A percentile compares a stretch with the other conserved stretches of the same genome.
These are phyloP conservation scores for Pachysandra terminalis DNA, from an alignment of 164 flowering plant genomes.

Conservation along the genomic window DNA sequence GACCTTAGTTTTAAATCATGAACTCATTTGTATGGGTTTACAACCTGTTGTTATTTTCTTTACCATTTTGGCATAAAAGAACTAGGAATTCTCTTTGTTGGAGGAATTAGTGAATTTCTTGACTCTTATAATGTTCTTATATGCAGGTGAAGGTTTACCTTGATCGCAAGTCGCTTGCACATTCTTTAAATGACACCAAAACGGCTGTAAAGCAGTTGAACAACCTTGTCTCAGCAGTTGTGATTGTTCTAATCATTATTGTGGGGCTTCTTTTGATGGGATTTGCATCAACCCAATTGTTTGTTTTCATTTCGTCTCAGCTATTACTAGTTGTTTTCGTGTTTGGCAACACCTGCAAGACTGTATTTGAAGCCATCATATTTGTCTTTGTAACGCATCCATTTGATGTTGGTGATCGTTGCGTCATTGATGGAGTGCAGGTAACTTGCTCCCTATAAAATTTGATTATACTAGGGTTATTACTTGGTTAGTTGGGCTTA, in stretches of 20 bases:
- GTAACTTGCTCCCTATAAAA: too few relatives aligned
- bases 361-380: too few relatives aligned
- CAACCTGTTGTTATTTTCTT: too few relatives aligned
- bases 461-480: background rate
- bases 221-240: conserved; percentile 46
- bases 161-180: conserved; percentile 79
- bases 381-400: conserved; percentile 96
- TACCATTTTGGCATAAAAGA: too few relatives aligned
- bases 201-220: conserved; percentile 85
- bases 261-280: conserved; percentile 60
- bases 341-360: too few relatives aligned
- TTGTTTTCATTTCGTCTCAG: conserved; percentile 81
- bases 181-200: conserved; percentile 76
- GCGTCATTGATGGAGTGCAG: conserved; percentile 96
- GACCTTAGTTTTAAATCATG: too few relatives aligned
- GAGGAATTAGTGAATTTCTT: background rate
- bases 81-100: too few relatives aligned
- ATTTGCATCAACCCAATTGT: conserved; percentile 56
- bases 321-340: too few relatives aligned
- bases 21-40: too few relatives aligned
- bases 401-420: conserved; percentile 93
- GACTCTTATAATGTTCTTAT: conserved; percentile 2
- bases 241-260: conserved; percentile 42
- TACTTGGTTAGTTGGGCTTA: conserved; percentile 1
- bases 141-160: too few relatives aligned